Base-by-base conservation (phyloP, 1,284 basidiomycete genomes). In the Golubevia sp. region DNA sequence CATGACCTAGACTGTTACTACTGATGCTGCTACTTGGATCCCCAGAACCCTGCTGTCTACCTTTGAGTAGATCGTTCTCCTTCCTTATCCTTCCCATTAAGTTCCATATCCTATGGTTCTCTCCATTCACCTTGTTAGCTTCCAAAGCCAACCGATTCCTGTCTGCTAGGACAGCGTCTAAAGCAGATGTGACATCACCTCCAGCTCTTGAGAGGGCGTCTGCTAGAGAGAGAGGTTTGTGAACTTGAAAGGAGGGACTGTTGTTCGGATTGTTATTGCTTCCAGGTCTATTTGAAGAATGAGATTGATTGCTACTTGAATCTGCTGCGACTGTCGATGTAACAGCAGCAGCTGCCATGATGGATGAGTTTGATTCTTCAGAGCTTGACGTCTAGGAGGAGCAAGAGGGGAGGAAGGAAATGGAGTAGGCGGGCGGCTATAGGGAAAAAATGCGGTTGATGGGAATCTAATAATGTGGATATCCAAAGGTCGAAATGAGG, bases 31-130 rank as follows among this genome's bases (percentile, higher is more conserved):
- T 55, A 1, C 61, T 34, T 0, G 68, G 26, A 11, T 56, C 50
- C 51, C 58, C 66, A n/a, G 51, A 55, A 53, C 67, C 65, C 50
- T 55, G 59, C 20, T 59, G 53, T n/a, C 61, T 63, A 2, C 67
- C 71, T 52, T 73, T 79, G 61, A 77, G 68, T 18, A 56, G 62
- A 26, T 79, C 76, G 56, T 79, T 79, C 61, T 77, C 74, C 51
- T 73, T 73, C 51, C 74, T 62, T 44, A 77, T 76, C 11, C 70
- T 64, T 20, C 71, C 73, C 71, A 79, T 71, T 27, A 79, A 63
- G 21, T 72, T 77, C 76, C 76, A 79, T 56, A 79, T 73, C n/a
- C 75, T 63, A 1, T 75, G 66, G 25, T 79, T 79, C 34, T 79
- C 76, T n/a, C 63, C 70, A 8, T 63, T 64, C 30, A 79, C 69